These are phyloP conservation scores for Penicillium riverlandense DNA, from an alignment of 495 filamentous ascomycete genomes.

Conservation along the genomic window DNA sequence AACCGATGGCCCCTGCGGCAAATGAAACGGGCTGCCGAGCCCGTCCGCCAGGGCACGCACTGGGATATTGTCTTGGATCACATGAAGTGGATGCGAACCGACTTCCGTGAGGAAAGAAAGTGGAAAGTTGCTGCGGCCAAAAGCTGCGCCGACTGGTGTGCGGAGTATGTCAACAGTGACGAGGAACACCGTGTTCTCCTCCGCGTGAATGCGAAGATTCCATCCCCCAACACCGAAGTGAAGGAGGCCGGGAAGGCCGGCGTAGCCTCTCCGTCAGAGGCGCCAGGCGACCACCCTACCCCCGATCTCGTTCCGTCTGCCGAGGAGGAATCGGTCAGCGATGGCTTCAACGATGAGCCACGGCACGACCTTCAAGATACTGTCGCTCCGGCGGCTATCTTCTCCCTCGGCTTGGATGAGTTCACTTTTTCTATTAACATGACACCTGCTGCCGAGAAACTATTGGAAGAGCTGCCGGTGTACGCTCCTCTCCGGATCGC, in stretches of 20 bases:
- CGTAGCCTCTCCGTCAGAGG: constrained; percentile 21
- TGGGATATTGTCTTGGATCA: constrained; percentile 82
- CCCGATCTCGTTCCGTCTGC: constrained; percentile 66
- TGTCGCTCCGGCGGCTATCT: constrained; percentile 64
- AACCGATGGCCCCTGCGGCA: constrained; percentile 90
- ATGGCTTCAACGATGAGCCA: constrained; percentile 41
- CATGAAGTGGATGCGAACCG: constrained; percentile 95
- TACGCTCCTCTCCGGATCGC: constrained; percentile 60
- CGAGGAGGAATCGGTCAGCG: constrained; percentile 48
- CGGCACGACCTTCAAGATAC: constrained; percentile 31
- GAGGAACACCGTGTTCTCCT: constrained; percentile 54
- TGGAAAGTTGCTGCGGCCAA: constrained; percentile 82
- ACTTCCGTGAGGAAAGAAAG: constrained; percentile 89
- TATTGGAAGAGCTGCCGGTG: constrained; percentile 79
- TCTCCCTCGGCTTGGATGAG: constrained; percentile 73
- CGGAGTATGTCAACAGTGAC: constrained; percentile 63
- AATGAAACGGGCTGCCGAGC: constrained; percentile 70
- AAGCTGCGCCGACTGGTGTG: constrained; percentile 71
- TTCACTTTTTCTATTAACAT: constrained; percentile 71
- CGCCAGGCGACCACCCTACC: constrained; percentile 44
- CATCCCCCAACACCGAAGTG: constrained; percentile 6
- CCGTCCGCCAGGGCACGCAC: constrained; percentile 64
- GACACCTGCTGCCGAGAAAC: constrained; percentile 67
- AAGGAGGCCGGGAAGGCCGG: constrained; percentile 13
- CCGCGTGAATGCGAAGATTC: constrained; percentile 53